Evolutionary conservation across 1,284 basidiomycete genomes (phyloP), one percentile per base, ranked within the genome.

Genomic region (Trichosporon inkin): DNA sequence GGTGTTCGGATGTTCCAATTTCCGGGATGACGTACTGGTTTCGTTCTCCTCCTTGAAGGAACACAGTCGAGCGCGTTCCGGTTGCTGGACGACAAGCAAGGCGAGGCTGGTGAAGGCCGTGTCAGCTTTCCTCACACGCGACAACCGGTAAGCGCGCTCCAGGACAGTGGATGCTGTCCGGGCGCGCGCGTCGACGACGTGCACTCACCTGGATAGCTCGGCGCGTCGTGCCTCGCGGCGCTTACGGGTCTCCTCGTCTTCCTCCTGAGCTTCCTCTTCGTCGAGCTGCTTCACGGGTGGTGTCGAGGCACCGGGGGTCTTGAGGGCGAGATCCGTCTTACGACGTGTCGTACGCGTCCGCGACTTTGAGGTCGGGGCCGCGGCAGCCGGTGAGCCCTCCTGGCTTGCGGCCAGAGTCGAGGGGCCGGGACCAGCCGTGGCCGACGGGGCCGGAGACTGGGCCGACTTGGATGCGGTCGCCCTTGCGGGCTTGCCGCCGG

Each of bases 11-110:
- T 14, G 13, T 24, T 19, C 19, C 40, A 19, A 11, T 13, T 10
- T 14, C 22, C 24, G 16, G 13, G 22, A 36, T 20, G n/a, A 73
- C 76, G 60, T 47, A 80, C 78, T 78, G 10, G 78, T 80, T 36
- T 79, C 78, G 49, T 79, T 79, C 64, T 77, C 78, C 65, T 80
- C 78, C 61, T 80, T 80, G 72, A 74, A 80, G 6, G 74, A 77
- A 63, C 78, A 79, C 39, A 80, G 62, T 36, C 78, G 66, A 0
- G 78, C 78, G 10, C 76, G 63, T 41, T 74, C 74, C 5, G 78
- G 78, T 47, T 80, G 77, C 60, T 80, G 78, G 39, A 68, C 65
- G 28, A 80, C 70, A 34, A 62, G 16, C 13, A 72, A 61, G 6
- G 56, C 32, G 22, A 66, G 57, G 11, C 63, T 64, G 51, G n/a